These are phyloP conservation scores for Agaricus blazei DNA, from an alignment of 768 basidiomycete species.

Conservation along the genomic window DNA sequence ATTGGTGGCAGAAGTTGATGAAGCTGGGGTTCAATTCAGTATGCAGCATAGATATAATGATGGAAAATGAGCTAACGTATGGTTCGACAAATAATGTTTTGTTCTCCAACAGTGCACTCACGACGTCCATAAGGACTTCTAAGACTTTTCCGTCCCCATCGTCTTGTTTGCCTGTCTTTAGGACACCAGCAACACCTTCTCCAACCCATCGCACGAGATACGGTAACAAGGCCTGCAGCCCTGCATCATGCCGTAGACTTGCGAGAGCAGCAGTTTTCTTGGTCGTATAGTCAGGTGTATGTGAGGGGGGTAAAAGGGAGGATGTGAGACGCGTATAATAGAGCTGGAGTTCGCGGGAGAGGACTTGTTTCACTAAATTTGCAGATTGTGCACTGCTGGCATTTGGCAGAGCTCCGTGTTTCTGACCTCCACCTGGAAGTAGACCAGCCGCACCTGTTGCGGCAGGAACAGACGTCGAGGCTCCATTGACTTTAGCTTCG, in stretches of 20 bases:
- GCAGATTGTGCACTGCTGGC: constrained; percentile 19
- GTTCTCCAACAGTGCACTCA: constrained; percentile 83
- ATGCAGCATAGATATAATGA: not conserved
- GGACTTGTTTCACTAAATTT: constrained; percentile 78
- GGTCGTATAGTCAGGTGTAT: constrained; percentile 44
- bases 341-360: constrained; percentile 90
- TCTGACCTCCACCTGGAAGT: constrained; percentile 15
- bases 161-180: constrained; percentile 50
- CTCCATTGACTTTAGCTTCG: constrained; percentile 8
- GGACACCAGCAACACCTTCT: constrained; percentile 71
- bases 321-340: constrained; percentile 91
- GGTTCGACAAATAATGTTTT: constrained; percentile 90
- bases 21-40: constrained; percentile 44
- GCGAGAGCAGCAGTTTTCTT: constrained; percentile 89
- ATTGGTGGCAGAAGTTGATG: constrained; percentile 95
- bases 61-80: constrained; percentile 58
- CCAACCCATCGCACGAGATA: constrained; percentile 95
- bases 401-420: constrained; percentile 17
- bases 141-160: constrained; percentile 69
- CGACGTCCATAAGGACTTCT: constrained; percentile 79
- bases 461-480: constrained; percentile 20
- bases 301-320: constrained; percentile 63
- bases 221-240: constrained; percentile 85
- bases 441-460: constrained; percentile 20
- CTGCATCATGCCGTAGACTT: constrained; percentile 84